These are phyloP conservation scores for Colletotrichum sp. DNA, from an alignment of 2,329 filamentous ascomycete genomes.

Conservation along the genomic window DNA sequence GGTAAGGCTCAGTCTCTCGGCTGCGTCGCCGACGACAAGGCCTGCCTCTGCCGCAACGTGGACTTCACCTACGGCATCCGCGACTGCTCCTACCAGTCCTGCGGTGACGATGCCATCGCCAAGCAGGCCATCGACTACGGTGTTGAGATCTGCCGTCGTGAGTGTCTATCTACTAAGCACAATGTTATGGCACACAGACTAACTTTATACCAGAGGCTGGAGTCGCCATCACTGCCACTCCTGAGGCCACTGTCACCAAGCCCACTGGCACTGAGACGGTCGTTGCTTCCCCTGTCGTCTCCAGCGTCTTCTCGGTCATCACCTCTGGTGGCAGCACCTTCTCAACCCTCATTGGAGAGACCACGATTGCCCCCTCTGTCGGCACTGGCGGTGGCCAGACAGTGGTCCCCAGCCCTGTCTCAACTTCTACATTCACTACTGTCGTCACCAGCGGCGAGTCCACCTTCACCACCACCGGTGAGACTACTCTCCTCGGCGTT, in stretches of 20 bases:
- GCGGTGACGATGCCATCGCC: constrained; percentile 36
- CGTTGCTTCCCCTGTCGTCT: constrained; percentile 2
- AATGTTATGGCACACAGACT: neutral
- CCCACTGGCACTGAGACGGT: constrained; percentile 10
- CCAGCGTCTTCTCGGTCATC: constrained; percentile 21
- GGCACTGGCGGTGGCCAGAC: neutral
- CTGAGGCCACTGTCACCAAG: constrained; percentile 23
- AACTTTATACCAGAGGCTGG: constrained; percentile 6
- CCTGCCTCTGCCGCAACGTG: constrained; percentile 51
- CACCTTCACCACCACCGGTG: constrained; percentile 29
- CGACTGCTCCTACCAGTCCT: constrained; percentile 54
- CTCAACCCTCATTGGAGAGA: constrained; percentile 34
- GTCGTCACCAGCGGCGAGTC: constrained; percentile 25
- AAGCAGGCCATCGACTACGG: constrained; percentile 42
- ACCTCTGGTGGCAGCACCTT: constrained; percentile 40
- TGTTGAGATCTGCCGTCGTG: constrained; percentile 42
- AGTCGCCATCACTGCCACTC: constrained; percentile 24
- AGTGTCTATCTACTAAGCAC: constrained; percentile 14
- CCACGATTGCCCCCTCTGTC: neutral
- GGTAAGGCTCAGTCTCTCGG: constrained; percentile 44
- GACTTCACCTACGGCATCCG: constrained; percentile 55
- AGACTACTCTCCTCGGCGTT: constrained; percentile 29
- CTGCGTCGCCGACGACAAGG: constrained; percentile 45
- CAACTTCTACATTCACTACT: constrained; percentile 31
- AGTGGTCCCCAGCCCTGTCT: constrained; percentile 31